phyloP scores from a whole-genome alignment of 75 land plant species.

The Azolla pinnata region DNA sequence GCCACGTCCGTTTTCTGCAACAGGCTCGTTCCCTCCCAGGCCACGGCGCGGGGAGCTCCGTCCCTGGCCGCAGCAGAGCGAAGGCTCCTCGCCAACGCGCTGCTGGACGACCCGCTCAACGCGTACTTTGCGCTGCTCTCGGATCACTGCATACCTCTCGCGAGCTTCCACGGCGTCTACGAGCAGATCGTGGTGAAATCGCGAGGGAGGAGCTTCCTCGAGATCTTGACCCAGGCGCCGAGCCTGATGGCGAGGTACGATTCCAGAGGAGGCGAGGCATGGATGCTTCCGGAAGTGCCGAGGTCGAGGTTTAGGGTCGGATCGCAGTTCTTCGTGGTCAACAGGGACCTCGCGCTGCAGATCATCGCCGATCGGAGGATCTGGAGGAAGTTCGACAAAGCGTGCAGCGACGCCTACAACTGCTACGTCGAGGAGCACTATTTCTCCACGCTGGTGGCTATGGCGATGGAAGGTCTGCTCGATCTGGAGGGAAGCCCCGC shows the following conservation, averaged over 20 bases:
- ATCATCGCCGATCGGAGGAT: constrained; percentile 30
- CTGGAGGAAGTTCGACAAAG: constrained; percentile 41
- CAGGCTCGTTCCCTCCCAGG: constrained; percentile 34
- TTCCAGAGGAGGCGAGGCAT: constrained; percentile 36
- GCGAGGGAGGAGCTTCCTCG: constrained; percentile 38
- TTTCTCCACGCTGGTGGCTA: constrained; percentile 49
- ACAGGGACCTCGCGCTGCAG: constrained; percentile 31
- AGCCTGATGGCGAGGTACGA: constrained; percentile 28
- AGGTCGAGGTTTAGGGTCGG: constrained; percentile 43
- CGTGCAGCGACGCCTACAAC: constrained; percentile 21
- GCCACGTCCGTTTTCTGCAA: constrained; percentile 28
- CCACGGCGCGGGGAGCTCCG: constrained; percentile 39
- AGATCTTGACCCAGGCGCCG: constrained; percentile 32
- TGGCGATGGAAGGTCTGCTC: too few relatives aligned
- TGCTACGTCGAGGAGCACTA: constrained; percentile 65
- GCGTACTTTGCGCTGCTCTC: constrained; percentile 51
- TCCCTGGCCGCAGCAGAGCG: constrained; percentile 43
- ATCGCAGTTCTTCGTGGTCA: constrained; percentile 50
- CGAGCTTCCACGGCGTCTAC: constrained; percentile 40
- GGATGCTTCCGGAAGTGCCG: constrained; percentile 60
- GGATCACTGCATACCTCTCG: constrained; percentile 53
- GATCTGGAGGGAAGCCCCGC: too few relatives aligned
- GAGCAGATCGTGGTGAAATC: background rate
- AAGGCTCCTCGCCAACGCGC: constrained; percentile 52
- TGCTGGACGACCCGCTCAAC: constrained; percentile 48